Base-by-base conservation (phyloP, 208 protist genomes). In the Leishmania braziliensis region DNA sequence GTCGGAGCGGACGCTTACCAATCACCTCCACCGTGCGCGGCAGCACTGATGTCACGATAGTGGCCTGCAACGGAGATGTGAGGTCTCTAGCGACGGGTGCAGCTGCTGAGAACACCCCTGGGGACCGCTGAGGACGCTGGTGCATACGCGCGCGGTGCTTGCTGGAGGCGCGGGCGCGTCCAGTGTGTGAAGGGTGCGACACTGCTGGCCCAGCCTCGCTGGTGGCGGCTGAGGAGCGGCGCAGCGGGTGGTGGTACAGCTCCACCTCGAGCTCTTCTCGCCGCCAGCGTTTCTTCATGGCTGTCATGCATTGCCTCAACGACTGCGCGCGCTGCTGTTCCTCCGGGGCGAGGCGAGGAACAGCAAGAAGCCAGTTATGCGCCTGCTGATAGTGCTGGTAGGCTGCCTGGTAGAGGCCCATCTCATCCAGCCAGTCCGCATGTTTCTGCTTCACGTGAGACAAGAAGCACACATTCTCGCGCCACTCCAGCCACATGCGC, bases 11-110 rank as follows among this genome's bases (percentile, higher is more conserved):
- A 29, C 73, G 76, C 1, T 56, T 74, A 66, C 83, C 84, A 18
- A 70, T 62, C 58, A 94, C 80, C 76, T 93, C 86, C 12, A 95
- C 81, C 5, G 69, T 82, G 10, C 73, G 83, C 46, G 90, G 92
- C 58, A 95, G 81, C 71, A 91, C 73, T 10, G 90, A 94, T 6
- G 90, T 95, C 29, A 95, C 92, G 14, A 95, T 84, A 53, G 83
- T 88, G 81, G 84, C 89, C n/a, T 86, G 79, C 69, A 84, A 76
- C 33, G 60, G 82, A 5, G 78, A 77, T 26, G 76, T 33, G 50
- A 79, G 56, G 48, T 23, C 51, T 51, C n/a, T 48, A 9, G 60
- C 63, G 18, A 71, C 48, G 43, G 76, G 74, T 14, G 66, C 72
- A 16, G 72, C 43, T 53, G 26, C 69, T 10, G 69, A 73, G 18